Evolutionary conservation across 139 green algal species (phyloP), one percentile per base, ranked within the genome.

Genomic region (Deuterostichococcus epilithicus): DNA sequence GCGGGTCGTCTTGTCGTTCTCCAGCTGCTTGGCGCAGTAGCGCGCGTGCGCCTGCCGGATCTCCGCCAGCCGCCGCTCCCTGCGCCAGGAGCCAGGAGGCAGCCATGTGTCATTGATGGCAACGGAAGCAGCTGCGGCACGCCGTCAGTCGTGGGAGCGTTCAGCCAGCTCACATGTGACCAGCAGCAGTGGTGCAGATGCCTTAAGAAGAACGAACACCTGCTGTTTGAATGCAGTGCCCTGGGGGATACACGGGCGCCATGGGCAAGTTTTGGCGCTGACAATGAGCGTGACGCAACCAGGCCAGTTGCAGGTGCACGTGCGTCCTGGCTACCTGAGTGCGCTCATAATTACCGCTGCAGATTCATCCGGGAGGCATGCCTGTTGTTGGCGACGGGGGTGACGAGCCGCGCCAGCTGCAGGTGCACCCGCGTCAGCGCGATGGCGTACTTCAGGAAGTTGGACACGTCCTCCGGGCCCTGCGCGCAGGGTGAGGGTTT

Each of bases 1-100:
- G 0, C 86, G 81, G 20, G 81, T 45, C 23, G 91, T 96, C 77
- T 92, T 95, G 70, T 87, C 87, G 76, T 96, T 96, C 66, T 83
- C 79, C 37, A 94, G 79, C 70, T 94, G 85, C 70, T 91, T 86
- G 15, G 86, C 72, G 65, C 82, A 82, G 77, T 92, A 96, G 6
- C 85, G 74, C 28, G 45, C 36, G 79, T 90, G 81, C 1, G 73
- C 78, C 35, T 74, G 60, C 47, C 73, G n/a, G 45, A 87, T 75
- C n/a, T 87, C 79, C 35, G 73, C 42, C 37, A 78, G 18, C 72
- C 45, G 44, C 33, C 26, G 58, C 10, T 32, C 35, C 68, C 75
- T 80, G 68, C 68, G 28, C 15, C 30, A 37, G 2, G 32, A 32
- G 28, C 30, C 20, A 71, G 5, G 63, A 78, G 35, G 22, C 25